Base-by-base conservation (phyloP, 73 alveolate genomes). In the Paramecium biaurelia region DNA sequence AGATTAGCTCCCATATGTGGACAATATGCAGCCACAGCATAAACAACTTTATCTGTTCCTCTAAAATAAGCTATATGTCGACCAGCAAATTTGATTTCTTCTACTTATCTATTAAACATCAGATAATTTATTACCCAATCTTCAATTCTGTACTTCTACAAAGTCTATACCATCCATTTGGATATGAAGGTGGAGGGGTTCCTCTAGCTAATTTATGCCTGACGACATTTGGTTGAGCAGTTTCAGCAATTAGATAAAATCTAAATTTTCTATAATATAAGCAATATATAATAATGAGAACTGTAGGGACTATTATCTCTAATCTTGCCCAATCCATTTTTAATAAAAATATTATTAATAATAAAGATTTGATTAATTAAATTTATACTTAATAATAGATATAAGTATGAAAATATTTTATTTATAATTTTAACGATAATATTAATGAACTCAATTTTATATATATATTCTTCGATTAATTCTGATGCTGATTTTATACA, bases 1-100 rank as follows among this genome's bases (percentile, higher is more conserved):
- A 93, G 67, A 74, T 93, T 89, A 26, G 96, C 96, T 11, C 96
- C 96, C 93, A 79, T 90, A 15, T 93, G 96, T 18, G 96, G 76
- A 72, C 96, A 93, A 38, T 85, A 93, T 15, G 96, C 96, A 89
- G 92, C 92, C 7, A 93, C 24, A 21, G 95, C 94, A 86, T 93
- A 93, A 20, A 93, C 93, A 5, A 47, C 41, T 30, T 92, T 92
- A 92, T 89, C 95, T 20, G 38, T 41, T 26, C 96, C 96, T 32
- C 96, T 92, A 70, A 70, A 93, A 12, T 89, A 67, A 11, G 86
- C 92, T 11, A 93, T 90, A 30, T 93, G 86, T 42, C 93, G 57
- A 12, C 95, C 96, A 30, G 70, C 37, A 92, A 70, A 20, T 32
- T 93, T 82, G 23, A 30, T 57, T 76, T 76, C 89, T 47, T 47